phyloP scores from a whole-genome alignment of 495 filamentous ascomycete species.

The Penicillium steckii region DNA sequence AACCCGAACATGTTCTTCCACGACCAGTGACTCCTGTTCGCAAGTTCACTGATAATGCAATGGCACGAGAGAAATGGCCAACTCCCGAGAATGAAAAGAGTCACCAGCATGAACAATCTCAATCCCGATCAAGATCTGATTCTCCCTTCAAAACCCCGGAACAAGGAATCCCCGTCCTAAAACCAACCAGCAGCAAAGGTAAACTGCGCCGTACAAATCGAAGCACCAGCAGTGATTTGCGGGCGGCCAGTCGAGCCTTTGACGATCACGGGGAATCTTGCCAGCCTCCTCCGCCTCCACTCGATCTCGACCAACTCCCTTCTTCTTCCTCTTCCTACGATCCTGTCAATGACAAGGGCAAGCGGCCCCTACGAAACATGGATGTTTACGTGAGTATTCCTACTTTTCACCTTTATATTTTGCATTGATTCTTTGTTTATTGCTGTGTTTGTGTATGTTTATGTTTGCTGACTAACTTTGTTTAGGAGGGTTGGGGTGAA shows the following conservation, averaged over 20 bases:
- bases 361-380: conserved; percentile 76
- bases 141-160: conserved; percentile 31
- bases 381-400: conserved; percentile 88
- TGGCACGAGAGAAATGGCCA: conserved; percentile 52
- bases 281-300: conserved; percentile 15
- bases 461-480: conserved; percentile 29
- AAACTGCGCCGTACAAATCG: conserved; percentile 69
- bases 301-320: conserved; percentile 46
- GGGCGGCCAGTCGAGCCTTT: conserved; percentile 59
- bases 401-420: conserved; percentile 13
- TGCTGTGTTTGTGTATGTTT: conserved; percentile 31
- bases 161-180: conserved; percentile 33
- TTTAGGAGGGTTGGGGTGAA: conserved; percentile 91
- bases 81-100: conserved; percentile 44
- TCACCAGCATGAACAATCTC: conserved; percentile 19
- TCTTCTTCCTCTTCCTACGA: conserved; percentile 68
- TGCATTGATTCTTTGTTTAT: conserved; percentile 14
- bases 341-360: conserved; percentile 82
- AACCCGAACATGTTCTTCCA: conserved; percentile 41
- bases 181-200: conserved; percentile 32
- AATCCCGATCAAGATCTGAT: conserved; percentile 38
- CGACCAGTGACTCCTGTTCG: conserved; percentile 40
- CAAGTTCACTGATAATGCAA: conserved; percentile 52
- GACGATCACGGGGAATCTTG: conserved; percentile 6
- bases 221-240: conserved; percentile 75